Conservation (phyloP, 257 asterid species). For the Agastache rugosa region DNA sequence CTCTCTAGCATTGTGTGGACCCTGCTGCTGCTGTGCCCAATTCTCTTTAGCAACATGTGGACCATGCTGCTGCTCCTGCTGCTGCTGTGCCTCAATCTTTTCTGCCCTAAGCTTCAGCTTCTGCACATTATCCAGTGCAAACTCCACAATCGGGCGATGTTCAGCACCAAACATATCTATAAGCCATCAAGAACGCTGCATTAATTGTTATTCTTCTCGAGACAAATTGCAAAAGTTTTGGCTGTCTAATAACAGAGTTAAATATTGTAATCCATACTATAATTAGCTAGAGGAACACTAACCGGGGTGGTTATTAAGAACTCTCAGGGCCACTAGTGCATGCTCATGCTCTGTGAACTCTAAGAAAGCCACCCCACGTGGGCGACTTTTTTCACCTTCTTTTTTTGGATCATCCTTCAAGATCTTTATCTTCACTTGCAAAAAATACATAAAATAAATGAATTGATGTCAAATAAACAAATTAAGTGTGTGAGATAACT, state of each 20-base stretch:
- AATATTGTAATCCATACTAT: not conserved
- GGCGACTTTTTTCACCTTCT: conserved; percentile 59
- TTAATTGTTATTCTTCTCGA: conserved; percentile 10
- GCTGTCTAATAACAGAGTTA: not conserved
- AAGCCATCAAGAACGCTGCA: conserved; percentile 24
- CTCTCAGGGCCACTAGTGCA: conserved; percentile 97
- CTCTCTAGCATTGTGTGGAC: conserved; percentile 34
- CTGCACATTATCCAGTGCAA: conserved; percentile 89
- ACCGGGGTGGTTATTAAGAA: conserved; percentile 97
- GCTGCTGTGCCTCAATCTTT: conserved; percentile 61
- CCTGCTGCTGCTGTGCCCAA: conserved; percentile 37
- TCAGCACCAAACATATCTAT: conserved; percentile 84
- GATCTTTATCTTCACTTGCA: conserved; percentile 68
- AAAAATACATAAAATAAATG: conserved; percentile 3
- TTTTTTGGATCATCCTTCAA: conserved; percentile 71
- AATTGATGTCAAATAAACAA: conserved; percentile 3
- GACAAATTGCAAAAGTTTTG: not conserved
- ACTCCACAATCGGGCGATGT: conserved; percentile 97
- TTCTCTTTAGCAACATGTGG: conserved; percentile 33
- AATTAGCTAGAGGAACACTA: conserved; percentile 19
- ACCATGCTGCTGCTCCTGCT: conserved; percentile 34
- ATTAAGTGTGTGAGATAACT: not conserved
- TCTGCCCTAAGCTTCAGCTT: conserved; percentile 75
- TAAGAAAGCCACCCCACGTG: conserved; percentile 93
- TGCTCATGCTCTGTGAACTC: conserved; percentile 98